A percentile compares a stretch with the other conserved stretches of the same genome.
Evolutionary conservation across 1,139 yeast species (phyloP).

Genomic region (Sugiyamaella neomexicana): DNA sequence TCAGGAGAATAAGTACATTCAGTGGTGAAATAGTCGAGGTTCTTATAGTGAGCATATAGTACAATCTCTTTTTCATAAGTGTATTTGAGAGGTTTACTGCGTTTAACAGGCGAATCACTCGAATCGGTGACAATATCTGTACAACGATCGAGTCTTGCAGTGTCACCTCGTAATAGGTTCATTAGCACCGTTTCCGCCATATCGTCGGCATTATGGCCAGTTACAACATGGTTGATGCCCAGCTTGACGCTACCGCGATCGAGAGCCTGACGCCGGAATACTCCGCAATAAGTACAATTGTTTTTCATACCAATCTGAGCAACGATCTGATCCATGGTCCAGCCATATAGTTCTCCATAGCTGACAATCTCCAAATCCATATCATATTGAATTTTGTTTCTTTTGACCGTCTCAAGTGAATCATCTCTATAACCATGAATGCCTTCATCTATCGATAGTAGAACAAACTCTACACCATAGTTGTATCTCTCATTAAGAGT

Average conservation of each 20-base stretch:
- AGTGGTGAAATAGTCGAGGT: constrained; percentile 92
- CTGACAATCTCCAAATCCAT: constrained; percentile 90
- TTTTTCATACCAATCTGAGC: constrained; percentile 92
- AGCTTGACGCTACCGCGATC: constrained; percentile 95
- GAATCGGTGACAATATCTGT: constrained; percentile 80
- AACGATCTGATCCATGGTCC: constrained; percentile 99
- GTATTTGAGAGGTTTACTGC: constrained; percentile 95
- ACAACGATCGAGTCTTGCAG: constrained; percentile 88
- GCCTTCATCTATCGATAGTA: constrained; percentile 93
- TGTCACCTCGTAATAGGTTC: constrained; percentile 95
- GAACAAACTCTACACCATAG: constrained; percentile 79
- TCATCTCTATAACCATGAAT: constrained; percentile 97
- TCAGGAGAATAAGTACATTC: constrained; percentile 99
- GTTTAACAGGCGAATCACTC: constrained; percentile 57
- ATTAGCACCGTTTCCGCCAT: constrained; percentile 97
- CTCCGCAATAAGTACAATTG: constrained; percentile 98
- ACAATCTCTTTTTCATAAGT: constrained; percentile 97
- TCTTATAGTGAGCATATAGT: constrained; percentile 93
- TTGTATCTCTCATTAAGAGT: constrained; percentile 82
- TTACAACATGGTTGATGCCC: constrained; percentile 85
- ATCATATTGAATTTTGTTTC: constrained; percentile 84
- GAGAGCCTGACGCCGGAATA: constrained; percentile 89
- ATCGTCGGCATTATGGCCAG: constrained; percentile 99
- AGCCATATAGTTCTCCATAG: constrained; percentile 79
- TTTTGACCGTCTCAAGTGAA: constrained; percentile 91